Percentiles rank a stretch among this genome's conserved stretches.
These are phyloP conservation scores for Protomyces macrosporus DNA, from an alignment of 1,139 yeast species.

Conservation along the genomic window DNA sequence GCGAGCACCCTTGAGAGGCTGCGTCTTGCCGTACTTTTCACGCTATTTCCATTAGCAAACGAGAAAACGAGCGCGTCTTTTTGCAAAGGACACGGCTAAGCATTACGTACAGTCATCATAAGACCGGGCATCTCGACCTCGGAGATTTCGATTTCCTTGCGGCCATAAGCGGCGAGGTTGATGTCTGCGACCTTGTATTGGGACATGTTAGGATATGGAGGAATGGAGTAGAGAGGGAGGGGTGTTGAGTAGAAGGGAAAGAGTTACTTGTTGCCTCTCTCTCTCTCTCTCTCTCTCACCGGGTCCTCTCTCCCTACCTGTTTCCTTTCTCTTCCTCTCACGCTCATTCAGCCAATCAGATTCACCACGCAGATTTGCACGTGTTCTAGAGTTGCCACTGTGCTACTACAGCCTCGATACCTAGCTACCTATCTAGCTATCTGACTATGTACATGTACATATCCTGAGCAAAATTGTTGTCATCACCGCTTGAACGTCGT, in stretches of 20 bases:
- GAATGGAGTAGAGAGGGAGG: neutral
- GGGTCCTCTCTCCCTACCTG: neutral
- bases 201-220: slow-evolving; percentile 6
- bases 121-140: slow-evolving; percentile 99
- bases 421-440: no score
- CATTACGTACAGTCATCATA: slow-evolving; percentile 62
- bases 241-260: neutral
- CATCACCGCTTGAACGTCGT: slow-evolving; percentile 10
- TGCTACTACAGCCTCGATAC: no score
- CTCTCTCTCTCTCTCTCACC: neutral
- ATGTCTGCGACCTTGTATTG: slow-evolving; percentile 93
- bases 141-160: slow-evolving; percentile 98
- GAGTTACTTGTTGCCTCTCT: neutral
- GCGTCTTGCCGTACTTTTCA: slow-evolving; percentile 81
- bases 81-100: neutral
- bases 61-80: no score
- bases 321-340: neutral
- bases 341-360: neutral
- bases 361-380: no score
- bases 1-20: slow-evolving; percentile 98
- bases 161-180: slow-evolving; percentile 96
- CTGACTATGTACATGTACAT: no score
- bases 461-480: no score
- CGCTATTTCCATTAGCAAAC: slow-evolving; percentile 41
- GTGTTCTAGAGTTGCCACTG: no score